phyloP scores from a whole-genome alignment of 2,329 filamentous ascomycete species.

The Fusarium gaditjirri region DNA sequence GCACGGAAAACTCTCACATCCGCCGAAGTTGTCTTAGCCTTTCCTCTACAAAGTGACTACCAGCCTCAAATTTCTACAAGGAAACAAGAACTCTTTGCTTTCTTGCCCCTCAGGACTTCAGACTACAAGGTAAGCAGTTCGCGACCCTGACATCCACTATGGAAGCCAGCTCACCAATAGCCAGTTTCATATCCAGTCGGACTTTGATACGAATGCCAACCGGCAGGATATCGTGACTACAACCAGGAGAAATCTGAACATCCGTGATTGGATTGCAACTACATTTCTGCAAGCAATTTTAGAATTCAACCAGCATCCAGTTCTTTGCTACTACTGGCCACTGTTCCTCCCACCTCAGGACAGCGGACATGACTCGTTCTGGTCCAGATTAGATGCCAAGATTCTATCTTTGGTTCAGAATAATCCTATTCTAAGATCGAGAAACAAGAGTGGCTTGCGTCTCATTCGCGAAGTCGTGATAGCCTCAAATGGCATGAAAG shows the following conservation, averaged over 20 bases:
- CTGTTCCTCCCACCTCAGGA: slow-evolving; percentile 17
- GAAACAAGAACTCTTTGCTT: slow-evolving; percentile 30
- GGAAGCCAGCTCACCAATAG: neutral
- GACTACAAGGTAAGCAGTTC: slow-evolving; percentile 9
- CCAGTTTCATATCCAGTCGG: slow-evolving; percentile 34
- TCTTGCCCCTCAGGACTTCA: slow-evolving; percentile 10
- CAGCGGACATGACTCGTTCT: neutral
- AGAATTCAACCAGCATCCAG: slow-evolving; percentile 20
- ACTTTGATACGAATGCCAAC: slow-evolving; percentile 29
- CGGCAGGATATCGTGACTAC: slow-evolving; percentile 27
- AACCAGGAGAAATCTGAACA: slow-evolving; percentile 3
- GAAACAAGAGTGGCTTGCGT: neutral
- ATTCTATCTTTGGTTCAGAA: neutral
- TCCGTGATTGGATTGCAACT: neutral
- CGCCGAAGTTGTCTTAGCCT: slow-evolving; percentile 31
- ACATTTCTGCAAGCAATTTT: slow-evolving; percentile 8
- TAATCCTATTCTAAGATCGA: neutral
- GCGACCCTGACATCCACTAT: too few relatives aligned
- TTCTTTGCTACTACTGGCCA: slow-evolving; percentile 26
- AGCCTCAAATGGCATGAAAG: neutral
- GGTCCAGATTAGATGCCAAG: neutral
- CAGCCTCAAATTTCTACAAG: neutral
- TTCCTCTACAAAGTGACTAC: slow-evolving; percentile 3
- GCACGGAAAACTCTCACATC: neutral
- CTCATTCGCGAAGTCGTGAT: neutral